Percentiles rank a stretch among this genome's conserved stretches.
Evolutionary conservation across 768 basidiomycete genomes (phyloP).

Genomic region (Russula sp.): DNA sequence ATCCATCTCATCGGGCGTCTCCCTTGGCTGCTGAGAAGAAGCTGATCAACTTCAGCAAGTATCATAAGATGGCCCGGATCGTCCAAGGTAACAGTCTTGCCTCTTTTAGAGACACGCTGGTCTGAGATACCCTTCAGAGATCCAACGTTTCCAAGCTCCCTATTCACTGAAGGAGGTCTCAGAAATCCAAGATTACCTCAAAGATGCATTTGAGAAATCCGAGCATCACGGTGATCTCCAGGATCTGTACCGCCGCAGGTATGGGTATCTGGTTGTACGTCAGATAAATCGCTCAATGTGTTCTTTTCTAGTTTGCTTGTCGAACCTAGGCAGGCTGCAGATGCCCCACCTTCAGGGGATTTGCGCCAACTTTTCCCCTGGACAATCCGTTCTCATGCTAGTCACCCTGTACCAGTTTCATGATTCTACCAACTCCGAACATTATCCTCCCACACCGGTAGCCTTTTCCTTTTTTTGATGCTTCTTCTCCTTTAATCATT

Average conservation of each 20-base stretch:
- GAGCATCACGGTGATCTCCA: slow-evolving; percentile 78
- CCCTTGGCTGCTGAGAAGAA: slow-evolving; percentile 72
- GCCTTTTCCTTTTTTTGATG: neutral
- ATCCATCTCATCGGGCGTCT: slow-evolving; percentile 79
- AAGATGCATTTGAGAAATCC: slow-evolving; percentile 68
- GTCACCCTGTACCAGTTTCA: slow-evolving; percentile 24
- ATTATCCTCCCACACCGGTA: slow-evolving; percentile 11
- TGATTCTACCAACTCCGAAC: slow-evolving; percentile 4
- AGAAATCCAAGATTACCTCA: slow-evolving; percentile 81
- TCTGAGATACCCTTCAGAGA: slow-evolving; percentile 48
- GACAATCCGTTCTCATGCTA: slow-evolving; percentile 49
- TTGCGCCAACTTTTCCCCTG: slow-evolving; percentile 79
- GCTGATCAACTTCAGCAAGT: slow-evolving; percentile 95
- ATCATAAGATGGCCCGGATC: slow-evolving; percentile 84
- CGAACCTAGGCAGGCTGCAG: slow-evolving; percentile 78
- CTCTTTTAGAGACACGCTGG: neutral
- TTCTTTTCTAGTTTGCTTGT: slow-evolving; percentile 59
- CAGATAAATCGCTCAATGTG: slow-evolving; percentile 18
- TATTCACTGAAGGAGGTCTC: slow-evolving; percentile 87
- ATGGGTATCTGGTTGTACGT: slow-evolving; percentile 32
- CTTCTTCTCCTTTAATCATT: slow-evolving; percentile 5
- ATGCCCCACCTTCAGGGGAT: slow-evolving; percentile 58
- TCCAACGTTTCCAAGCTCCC: slow-evolving; percentile 87
- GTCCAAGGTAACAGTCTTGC: slow-evolving; percentile 56
- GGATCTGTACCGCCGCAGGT: slow-evolving; percentile 85